Evolutionary conservation across 352 stramenopile species (phyloP), one percentile per base, ranked within the genome.

Genomic region (Globisporangium radiosum): DNA sequence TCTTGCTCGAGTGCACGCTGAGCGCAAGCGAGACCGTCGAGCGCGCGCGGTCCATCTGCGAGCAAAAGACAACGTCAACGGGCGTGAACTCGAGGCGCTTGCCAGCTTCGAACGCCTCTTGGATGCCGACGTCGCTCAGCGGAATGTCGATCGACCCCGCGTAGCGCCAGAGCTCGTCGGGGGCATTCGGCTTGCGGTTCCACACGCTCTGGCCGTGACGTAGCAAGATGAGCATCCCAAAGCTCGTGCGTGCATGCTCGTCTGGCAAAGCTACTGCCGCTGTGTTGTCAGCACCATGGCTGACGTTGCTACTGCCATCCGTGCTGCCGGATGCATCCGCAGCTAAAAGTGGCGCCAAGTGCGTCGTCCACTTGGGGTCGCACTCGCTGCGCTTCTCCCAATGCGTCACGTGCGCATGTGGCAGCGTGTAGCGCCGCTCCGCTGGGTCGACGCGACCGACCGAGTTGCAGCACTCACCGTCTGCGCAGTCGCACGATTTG

Each of bases 131-230:
- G 49, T 89, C 84, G 66, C 81, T 85, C 25, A 93, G 68, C 13
- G 84, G 84, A 47, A 93, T 90, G 63, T 93, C 84, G 63, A 91
- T 88, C 13, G 81, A 90, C 47, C 84, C 84, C 39, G 84, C 84
- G 66, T 93, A 93, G 11, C 84, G 79, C 84, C 84, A 93, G 36
- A 89, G 66, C 52, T 89, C 76, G n/a, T 73, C 71, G 5, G 84
- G 84, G 13, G 62, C 69, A 47, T 89, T 70, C 11, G 84, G 84
- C 57, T 93, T 92, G 64, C 79, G 79, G 67, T 93, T 93, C 84
- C 84, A 93, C 54, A 93, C 80, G 62, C 81, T 91, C 64, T 93
- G 84, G 8, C 84, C 84, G 64, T 93, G 84, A n/a, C 84, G 84
- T 54, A 93, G 64, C 52, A 93, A 58, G 52, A 93, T 90, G 49